Evolutionary conservation across 371 early-diverging fungal species (phyloP), one percentile per base, ranked within the genome.

Genomic region (Sporodiniella umbellata): DNA sequence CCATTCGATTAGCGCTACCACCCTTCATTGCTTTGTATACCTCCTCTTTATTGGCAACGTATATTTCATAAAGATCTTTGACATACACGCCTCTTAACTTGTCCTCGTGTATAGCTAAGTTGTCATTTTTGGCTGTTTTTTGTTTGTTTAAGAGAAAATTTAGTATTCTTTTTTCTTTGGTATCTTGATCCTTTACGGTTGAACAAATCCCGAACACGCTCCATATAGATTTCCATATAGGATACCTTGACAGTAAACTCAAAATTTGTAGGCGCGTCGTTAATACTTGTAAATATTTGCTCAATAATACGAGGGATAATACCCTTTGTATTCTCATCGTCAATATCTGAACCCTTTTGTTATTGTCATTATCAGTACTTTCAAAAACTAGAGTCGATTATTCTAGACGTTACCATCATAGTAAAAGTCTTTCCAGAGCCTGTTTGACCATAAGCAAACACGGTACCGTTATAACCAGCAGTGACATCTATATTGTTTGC

Each of bases 181-280:
- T 8, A 49, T 40, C 26, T 56, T 56, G 7, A 14, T 35, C n/a
- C 11, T n/a, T 75, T 78, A 81, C 92, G 94, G 67, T 90, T 88
- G 48, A 99, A 81, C 65, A 99, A 76, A 85, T 99, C 99, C 45
- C 93, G 84, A 54, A 99, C 92, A 67, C 88, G 90, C 61, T 99
- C 99, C 94, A 99, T 99, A 80, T 99, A 99, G 58, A 99, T 96
- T 81, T 99, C 99, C 90, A 99, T 92, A 72, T 87, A 96, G n/a
- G 93, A 93, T 21, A 92, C 88, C 64, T 89, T 90, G 54, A 97
- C 95, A 17, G 92, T 92, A 68, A 94, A 94, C 66, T 94, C 93
- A 57, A 94, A 83, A 40, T 87, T 90, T 12, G 87, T 72, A 26
- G 92, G 94, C 11, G 95, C 87, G 24, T 84, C 87, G 64, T 83